Conservation (phyloP, 1,284 basidiomycete species). For the Cutaneotrichosporon cutaneum region DNA sequence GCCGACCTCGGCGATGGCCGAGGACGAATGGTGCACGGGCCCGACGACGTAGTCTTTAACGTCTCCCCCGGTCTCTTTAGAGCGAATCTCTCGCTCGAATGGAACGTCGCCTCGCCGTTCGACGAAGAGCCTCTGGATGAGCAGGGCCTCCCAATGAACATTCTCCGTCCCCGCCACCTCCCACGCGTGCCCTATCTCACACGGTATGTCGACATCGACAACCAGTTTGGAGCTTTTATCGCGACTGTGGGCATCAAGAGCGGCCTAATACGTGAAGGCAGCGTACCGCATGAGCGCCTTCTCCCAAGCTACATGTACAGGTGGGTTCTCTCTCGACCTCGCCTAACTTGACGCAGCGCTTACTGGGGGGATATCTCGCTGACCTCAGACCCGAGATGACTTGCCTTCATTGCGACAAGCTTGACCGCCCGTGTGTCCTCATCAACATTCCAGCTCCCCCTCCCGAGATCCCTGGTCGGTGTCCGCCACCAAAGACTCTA, state of each 20-base stretch:
- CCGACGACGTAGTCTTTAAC: no score
- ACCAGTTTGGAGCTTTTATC: background rate
- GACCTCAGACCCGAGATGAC: constrained; percentile 4
- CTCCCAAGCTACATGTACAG: constrained; percentile 15
- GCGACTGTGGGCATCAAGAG: background rate
- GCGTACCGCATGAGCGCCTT: background rate
- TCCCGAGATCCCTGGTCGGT: no score
- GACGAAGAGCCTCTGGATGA: background rate
- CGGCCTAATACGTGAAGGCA: background rate
- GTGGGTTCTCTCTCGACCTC: background rate
- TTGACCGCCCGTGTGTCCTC: background rate
- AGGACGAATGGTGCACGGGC: no score
- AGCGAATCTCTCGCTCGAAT: background rate
- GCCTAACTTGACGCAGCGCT: no score
- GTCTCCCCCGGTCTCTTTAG: no score
- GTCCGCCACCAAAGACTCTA: constrained; percentile 1
- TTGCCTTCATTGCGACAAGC: background rate
- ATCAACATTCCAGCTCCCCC: constrained; percentile 8
- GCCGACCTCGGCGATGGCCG: no score
- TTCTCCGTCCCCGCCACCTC: constrained; percentile 6
- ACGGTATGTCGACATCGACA: background rate
- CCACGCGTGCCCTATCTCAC: constrained; percentile 13
- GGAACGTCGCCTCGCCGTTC: constrained; percentile 9
- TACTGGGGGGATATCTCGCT: background rate
- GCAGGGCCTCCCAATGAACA: background rate